phyloP scores from a whole-genome alignment of 2,329 filamentous ascomycete species.

The Diplodia sapinea region DNA sequence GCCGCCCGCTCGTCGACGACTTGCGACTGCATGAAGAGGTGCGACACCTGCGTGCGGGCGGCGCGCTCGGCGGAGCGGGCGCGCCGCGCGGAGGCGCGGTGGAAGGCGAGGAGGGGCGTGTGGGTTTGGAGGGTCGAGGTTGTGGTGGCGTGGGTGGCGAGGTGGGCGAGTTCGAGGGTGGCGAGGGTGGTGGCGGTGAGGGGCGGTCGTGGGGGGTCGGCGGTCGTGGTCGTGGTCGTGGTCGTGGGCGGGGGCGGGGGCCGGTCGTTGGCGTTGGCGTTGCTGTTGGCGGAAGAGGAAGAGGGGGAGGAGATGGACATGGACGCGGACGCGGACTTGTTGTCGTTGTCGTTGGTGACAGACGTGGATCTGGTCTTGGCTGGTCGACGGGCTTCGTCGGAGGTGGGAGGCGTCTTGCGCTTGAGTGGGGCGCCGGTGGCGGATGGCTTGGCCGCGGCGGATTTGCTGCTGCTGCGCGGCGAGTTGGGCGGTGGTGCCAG shows the following conservation, averaged over 20 bases:
- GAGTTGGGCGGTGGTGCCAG: no score
- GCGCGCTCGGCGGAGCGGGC: conserved; percentile 7
- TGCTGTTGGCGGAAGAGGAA: no score
- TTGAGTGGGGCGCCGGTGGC: background rate
- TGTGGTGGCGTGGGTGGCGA: no score
- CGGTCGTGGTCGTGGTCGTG: background rate
- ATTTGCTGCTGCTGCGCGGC: background rate
- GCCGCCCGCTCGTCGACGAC: conserved; percentile 16
- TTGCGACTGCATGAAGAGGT: conserved; percentile 6
- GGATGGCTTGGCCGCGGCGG: background rate
- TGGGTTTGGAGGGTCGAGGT: no score
- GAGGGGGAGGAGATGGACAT: no score
- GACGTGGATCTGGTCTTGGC: background rate
- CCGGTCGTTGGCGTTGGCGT: no score
- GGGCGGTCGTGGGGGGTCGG: background rate
- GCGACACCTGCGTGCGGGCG: background rate
- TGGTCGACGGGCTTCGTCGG: background rate
- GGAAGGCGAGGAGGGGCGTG: no score
- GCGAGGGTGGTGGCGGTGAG: background rate
- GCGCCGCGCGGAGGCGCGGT: background rate
- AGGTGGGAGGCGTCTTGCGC: background rate
- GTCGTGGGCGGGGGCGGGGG: no score
- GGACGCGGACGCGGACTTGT: background rate
- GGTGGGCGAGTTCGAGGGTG: background rate
- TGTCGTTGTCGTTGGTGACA: background rate